Conservation (phyloP, 495 filamentous ascomycete species). For the Chaetomium tenue region DNA sequence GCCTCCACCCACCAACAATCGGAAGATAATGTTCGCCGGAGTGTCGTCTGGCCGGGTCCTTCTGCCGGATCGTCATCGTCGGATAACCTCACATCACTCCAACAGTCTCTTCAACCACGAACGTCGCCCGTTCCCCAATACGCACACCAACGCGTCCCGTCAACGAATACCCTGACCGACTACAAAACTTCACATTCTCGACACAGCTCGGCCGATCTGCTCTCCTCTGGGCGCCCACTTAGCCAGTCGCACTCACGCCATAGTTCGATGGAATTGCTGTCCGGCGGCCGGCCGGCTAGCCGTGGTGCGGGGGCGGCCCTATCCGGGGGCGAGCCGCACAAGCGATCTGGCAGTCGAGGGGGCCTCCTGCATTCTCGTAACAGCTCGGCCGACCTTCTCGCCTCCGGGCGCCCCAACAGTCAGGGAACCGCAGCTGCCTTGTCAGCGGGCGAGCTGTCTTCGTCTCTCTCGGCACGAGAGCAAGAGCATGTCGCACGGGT, state of each 20-base stretch:
- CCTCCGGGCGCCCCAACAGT: constrained; percentile 32
- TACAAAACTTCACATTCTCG: constrained; percentile 43
- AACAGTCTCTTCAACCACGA: constrained; percentile 86
- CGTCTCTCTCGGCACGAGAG: constrained; percentile 82
- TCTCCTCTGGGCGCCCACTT: background rate
- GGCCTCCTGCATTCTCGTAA: constrained; percentile 48
- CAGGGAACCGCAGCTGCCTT: constrained; percentile 37
- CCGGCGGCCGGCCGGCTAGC: constrained; percentile 18
- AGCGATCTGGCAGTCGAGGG: constrained; percentile 26
- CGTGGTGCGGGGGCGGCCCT: background rate
- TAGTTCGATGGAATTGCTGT: constrained; percentile 32
- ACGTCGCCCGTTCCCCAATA: constrained; percentile 56
- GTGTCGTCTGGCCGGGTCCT: constrained; percentile 75
- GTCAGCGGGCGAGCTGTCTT: constrained; percentile 54
- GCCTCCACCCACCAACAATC: constrained; percentile 44
- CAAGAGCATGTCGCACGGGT: constrained; percentile 89
- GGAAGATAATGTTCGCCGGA: constrained; percentile 55
- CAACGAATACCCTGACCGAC: constrained; percentile 52
- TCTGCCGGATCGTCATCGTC: constrained; percentile 40
- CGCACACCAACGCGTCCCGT: constrained; percentile 58
- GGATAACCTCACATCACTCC: constrained; percentile 51
- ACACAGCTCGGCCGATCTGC: constrained; percentile 34
- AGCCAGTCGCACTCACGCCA: constrained; percentile 48
- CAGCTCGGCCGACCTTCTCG: constrained; percentile 39
- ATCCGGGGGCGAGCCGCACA: constrained; percentile 13